Evolutionary conservation across 2,329 filamentous ascomycete genomes (phyloP), one percentile per base, ranked within the genome.

Genomic region (Colletotrichum gloeosporioides): DNA sequence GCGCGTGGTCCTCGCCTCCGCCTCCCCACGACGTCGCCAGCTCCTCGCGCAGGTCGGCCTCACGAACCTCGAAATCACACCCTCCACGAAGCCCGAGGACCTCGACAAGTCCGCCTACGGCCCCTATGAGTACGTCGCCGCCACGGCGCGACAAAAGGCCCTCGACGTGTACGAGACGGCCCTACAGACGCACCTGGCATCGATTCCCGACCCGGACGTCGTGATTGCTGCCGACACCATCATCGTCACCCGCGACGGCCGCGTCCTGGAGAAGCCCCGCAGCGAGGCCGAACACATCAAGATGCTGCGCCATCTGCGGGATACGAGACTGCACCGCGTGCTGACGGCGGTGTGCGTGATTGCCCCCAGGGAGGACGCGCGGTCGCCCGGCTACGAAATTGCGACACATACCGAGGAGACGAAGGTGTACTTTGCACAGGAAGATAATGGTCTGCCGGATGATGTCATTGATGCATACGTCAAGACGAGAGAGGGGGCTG

Each of bases 191-290:
- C 82, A 89, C 63, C 80, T 86, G 18, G 83, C 84, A 59, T 86
- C 88, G 8, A 85, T 87, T 57, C 86, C 85, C 15, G 97, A 98
- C 79, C 96, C 96, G 0, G 93, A 92, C 8, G 89, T 99, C 18
- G 95, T 99, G 74, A 93, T 99, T 75, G 93, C 96, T 0, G 96
- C 96, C 44, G 96, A 99, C 84, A 99, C 97, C 0, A 89, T 99
- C 72, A 95, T 99, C 77, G 94, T 97, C 16, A 93, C 92, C 12
- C 90, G 92, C 13, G 87, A 91, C 55, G 96, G 96, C 1, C 89
- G 91, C 69, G 95, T 99, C 69, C 87, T 99, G 4, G 97, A 99
- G 89, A 99, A 99, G 87, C 97, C 97, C 13, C 89, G 93, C 69
- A 95, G 88, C 77, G 95, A 96, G 85, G 91, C 90, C 8, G 93